A percentile compares a stretch with the other conserved stretches of the same genome.
Evolutionary conservation across 129 eudicot genomes (phyloP).

Genomic region (Solidago caesia): DNA sequence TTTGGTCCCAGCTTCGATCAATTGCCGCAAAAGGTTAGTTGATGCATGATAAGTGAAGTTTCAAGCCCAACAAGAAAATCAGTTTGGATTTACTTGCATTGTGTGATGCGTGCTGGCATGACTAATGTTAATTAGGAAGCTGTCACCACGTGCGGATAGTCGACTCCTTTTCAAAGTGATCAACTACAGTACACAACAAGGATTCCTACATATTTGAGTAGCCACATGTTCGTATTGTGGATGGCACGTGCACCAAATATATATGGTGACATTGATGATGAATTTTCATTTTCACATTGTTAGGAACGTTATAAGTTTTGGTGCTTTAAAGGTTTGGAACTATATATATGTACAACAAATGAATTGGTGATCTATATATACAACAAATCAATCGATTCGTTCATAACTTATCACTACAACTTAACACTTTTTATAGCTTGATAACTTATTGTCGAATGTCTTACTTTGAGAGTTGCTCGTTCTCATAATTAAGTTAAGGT

Average conservation of each 20-base stretch:
- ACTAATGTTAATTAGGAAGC: background rate
- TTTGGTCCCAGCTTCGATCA: no score
- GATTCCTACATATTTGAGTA: background rate
- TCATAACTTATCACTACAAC: no score
- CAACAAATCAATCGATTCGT: no score
- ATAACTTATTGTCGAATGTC: no score
- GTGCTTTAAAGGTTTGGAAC: background rate
- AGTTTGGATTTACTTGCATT: background rate
- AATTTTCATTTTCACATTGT: background rate
- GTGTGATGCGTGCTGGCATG: background rate
- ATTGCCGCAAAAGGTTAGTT: no score
- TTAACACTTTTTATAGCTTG: no score
- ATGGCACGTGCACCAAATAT: background rate
- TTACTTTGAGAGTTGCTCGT: no score
- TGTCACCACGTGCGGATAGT: slow-evolving; percentile 17
- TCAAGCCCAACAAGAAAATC: background rate
- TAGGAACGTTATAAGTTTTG: background rate
- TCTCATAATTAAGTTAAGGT: no score
- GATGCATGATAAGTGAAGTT: no score
- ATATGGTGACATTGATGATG: slow-evolving; percentile 19
- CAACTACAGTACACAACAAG: background rate
- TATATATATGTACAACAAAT: no score
- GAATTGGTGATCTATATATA: no score
- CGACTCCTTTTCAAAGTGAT: background rate
- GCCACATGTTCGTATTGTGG: slow-evolving; percentile 11